Evolutionary conservation across 495 filamentous ascomycete species (phyloP), one percentile per base, ranked within the genome.

Genomic region (Xylaria bambusicola): DNA sequence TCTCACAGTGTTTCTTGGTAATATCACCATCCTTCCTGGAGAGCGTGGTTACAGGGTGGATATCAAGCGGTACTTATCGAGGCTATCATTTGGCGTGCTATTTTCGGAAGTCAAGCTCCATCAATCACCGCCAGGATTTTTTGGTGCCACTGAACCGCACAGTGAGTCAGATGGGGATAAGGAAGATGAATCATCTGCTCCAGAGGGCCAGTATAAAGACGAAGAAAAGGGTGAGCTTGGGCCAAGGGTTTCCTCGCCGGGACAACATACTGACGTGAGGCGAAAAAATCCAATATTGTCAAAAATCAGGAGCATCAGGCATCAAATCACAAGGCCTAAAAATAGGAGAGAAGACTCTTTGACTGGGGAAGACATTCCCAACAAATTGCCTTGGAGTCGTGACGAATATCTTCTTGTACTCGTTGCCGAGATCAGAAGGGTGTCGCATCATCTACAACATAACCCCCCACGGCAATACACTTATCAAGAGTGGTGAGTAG

Each of bases 1-100:
- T 45, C 58, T 82, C 0, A 93, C 89, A 0, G 74, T 91, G 24
- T 83, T 83, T 65, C 56, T 94, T 5, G 91, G 88, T 18, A 83
- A 84, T 47, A 72, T 90, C 49, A 95, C 92, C 2, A 85, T 95
- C 26, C 71, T 95, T 1, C 92, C 92, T 0, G 85, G 85, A 21
- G 89, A 92, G 35, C 65, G 69, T 2, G 81, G 80, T 1, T 73
- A 80, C 40, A 77, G 63, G 56, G 68, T 67, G 40, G 75, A 78
- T 6, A 35, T 75, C 4, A 78, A 76, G 54, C 61, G 67, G 18
- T 13, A 77, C 1, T 24, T 76, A 12, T 61, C 67, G 10, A 66
- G 48, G 12, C 10, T 78, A 10, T 78, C 75, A 0, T 77, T 63
- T 27, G 77, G 77, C 1, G 52, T 56, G 3, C 13, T 77, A 15